Evolutionary conservation across 169 alveolate genomes (phyloP), one percentile per base, ranked within the genome.

Genomic region (Eimeria necatrix): DNA sequence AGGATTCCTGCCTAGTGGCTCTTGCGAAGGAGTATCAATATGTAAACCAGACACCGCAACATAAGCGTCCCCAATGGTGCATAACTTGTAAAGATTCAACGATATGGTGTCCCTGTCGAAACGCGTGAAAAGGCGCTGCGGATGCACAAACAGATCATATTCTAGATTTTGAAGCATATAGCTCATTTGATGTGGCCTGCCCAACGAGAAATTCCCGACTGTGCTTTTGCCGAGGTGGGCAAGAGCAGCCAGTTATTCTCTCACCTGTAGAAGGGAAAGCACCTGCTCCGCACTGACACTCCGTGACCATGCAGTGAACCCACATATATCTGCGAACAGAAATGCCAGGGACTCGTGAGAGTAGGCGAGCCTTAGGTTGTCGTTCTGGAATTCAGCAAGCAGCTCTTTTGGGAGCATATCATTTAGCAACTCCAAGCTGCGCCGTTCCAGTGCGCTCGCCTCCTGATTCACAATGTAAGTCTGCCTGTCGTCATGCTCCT

Each of bases 51-150:
- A 99, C 96, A 99, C 97, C 16, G 99, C 99, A 3, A 99, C 99
- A 95, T 99, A 99, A 91, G 99, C 99, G 96, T 99, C 99, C 16
- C 99, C 99, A 20, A 99, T 99, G 10, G 99, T 99, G 95, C 99
- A 99, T 0, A 99, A 98, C 84, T 96, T 97, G 96, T 76, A 93
- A n/a, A 95, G 76, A 6, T 73, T 85, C 41, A 73, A 70, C 86
- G 97, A 97, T 56, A 99, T 97, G 88, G 99, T 98, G 87, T 98
- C 96, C 8, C 91, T 51, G 83, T 95, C 96, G 32, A 95, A 95
- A 12, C 56, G 60, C 20, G 96, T 60, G 87, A 95, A 95, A 12
- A 95, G 96, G 14, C 73, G 56, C 81, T 78, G 93, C 64, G 51
- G 46, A 41, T 64, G 32, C 18, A 46, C 85, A 48, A 41, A 46